phyloP scores from a whole-genome alignment of 140 eudicot species.

The Flaveria floridana region DNA sequence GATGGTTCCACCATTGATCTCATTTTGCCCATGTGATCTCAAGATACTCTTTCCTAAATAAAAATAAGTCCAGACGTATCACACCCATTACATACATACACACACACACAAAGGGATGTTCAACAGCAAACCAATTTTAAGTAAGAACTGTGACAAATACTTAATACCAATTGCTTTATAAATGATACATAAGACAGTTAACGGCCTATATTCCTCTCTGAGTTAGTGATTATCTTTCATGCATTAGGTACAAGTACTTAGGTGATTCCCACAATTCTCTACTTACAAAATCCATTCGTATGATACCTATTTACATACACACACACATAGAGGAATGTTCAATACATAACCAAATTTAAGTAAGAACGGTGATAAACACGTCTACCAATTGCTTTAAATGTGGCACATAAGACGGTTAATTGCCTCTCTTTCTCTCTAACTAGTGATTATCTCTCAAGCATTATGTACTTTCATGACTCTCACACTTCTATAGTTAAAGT shows the following conservation, averaged over 20 bases:
- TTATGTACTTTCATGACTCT: background rate
- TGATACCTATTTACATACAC: background rate
- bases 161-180: background rate
- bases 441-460: background rate
- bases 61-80: background rate
- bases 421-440: background rate
- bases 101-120: background rate
- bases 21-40: conserved; percentile 72
- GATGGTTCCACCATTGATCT: conserved; percentile 73
- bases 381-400: too few species aligned
- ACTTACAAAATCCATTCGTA: background rate
- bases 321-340: too few species aligned
- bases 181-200: background rate
- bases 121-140: background rate
- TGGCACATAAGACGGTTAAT: background rate
- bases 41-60: conserved; percentile 67
- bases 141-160: background rate
- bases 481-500: background rate
- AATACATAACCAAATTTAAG: too few species aligned
- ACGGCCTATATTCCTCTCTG: background rate
- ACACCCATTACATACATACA: background rate
- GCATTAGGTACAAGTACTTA: background rate
- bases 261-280: background rate
- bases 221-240: background rate
- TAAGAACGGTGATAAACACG: too few species aligned